These are phyloP conservation scores for Hanseniaspora taiwanica DNA, from an alignment of 805 yeast species.

Conservation along the genomic window DNA sequence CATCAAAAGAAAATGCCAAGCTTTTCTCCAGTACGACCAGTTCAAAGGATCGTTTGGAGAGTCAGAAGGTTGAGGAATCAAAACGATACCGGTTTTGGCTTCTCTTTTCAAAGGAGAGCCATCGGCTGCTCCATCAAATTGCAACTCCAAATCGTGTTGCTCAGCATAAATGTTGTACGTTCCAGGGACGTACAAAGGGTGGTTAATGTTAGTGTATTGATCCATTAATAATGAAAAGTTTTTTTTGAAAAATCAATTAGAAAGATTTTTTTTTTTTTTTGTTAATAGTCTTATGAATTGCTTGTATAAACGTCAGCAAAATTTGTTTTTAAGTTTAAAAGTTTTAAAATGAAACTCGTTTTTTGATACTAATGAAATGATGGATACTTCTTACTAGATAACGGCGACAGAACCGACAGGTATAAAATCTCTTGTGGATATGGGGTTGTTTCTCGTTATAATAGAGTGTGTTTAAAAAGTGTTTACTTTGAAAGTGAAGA, in stretches of 20 bases:
- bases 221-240: too few species aligned
- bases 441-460: too few species aligned
- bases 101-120: slow-evolving; percentile 17
- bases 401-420: slow-evolving; percentile 1
- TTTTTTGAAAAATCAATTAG: too few species aligned
- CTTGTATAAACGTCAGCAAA: neutral
- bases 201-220: slow-evolving; percentile 5
- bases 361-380: too few species aligned
- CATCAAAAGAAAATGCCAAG: slow-evolving; percentile 37
- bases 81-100: slow-evolving; percentile 24
- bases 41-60: slow-evolving; percentile 54
- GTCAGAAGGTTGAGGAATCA: slow-evolving; percentile 53
- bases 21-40: slow-evolving; percentile 31
- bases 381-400: neutral
- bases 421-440: too few species aligned
- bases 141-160: slow-evolving; percentile 6
- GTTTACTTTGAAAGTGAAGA: too few species aligned
- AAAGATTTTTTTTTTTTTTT: neutral
- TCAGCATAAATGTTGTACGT: slow-evolving; percentile 38
- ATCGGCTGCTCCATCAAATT: slow-evolving; percentile 2
- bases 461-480: too few species aligned
- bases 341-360: too few species aligned
- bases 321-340: neutral
- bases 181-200: slow-evolving; percentile 30
- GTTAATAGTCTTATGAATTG: neutral